Conservation (phyloP, 495 filamentous ascomycete genomes). For the Penicillium turbatum region DNA sequence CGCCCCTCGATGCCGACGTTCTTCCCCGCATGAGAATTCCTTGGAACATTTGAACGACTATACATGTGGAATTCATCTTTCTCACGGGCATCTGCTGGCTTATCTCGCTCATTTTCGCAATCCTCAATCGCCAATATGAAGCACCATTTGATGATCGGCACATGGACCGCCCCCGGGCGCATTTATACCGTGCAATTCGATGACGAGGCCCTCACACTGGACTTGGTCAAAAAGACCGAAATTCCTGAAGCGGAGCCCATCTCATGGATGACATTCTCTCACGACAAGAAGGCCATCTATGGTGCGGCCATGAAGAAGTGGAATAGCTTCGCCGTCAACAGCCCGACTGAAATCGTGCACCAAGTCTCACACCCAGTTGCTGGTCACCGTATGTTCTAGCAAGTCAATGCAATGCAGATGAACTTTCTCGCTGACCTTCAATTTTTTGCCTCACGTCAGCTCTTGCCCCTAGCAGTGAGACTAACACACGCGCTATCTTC, state of each 20-base stretch:
- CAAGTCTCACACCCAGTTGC: slow-evolving; percentile 67
- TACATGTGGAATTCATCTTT: slow-evolving; percentile 12
- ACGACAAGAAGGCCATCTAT: slow-evolving; percentile 77
- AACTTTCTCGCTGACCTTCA: not conserved
- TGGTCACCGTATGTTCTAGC: slow-evolving; percentile 49
- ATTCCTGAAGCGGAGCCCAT: slow-evolving; percentile 80
- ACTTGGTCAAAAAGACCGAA: slow-evolving; percentile 69
- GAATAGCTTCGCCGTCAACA: slow-evolving; percentile 72
- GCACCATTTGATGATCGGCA: slow-evolving; percentile 80
- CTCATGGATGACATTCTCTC: slow-evolving; percentile 87
- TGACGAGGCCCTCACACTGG: slow-evolving; percentile 65
- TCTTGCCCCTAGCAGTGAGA: slow-evolving; percentile 59
- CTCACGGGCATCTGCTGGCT: slow-evolving; percentile 6
- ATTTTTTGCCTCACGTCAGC: slow-evolving; percentile 40
- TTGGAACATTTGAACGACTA: not conserved
- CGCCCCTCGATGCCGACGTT: slow-evolving; percentile 8
- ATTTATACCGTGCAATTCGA: slow-evolving; percentile 84
- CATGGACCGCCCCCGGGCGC: slow-evolving; percentile 78
- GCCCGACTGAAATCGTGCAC: slow-evolving; percentile 73
- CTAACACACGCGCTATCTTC: slow-evolving; percentile 83
- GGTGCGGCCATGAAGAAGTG: slow-evolving; percentile 87
- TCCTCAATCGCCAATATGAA: slow-evolving; percentile 50
- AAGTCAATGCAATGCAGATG: not conserved
- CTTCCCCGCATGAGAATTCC: slow-evolving; percentile 2
- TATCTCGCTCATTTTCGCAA: slow-evolving; percentile 16